Conservation (phyloP, 2,329 filamentous ascomycete genomes). For the Botrytis medusae region DNA sequence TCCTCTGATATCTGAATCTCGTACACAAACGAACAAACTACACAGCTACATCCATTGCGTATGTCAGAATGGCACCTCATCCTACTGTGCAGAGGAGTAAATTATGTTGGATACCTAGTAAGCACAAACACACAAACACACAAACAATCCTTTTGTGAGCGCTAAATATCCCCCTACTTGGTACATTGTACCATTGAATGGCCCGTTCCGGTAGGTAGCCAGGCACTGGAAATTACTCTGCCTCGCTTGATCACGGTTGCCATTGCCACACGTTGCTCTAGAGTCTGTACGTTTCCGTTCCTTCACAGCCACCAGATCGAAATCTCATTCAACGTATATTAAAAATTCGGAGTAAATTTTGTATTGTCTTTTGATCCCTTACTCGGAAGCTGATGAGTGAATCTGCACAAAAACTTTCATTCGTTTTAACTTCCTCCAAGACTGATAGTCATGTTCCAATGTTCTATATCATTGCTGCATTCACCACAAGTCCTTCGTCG, state of each 20-base stretch:
- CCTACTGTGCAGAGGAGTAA: neutral
- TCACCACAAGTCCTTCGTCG: neutral
- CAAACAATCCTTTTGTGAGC: neutral
- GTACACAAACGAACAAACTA: neutral
- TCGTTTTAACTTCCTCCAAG: neutral
- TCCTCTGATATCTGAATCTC: neutral
- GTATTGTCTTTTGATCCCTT: neutral
- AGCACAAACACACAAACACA: too few relatives aligned
- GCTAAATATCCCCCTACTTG: neutral
- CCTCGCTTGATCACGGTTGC: neutral
- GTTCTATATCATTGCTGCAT: neutral
- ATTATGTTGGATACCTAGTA: neutral
- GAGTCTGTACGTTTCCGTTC: neutral
- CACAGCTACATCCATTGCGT: neutral
- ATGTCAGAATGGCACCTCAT: neutral
- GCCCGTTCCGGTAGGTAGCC: neutral
- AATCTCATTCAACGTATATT: neutral
- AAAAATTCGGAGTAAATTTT: neutral
- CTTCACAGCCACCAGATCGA: neutral
- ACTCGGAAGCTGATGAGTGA: neutral
- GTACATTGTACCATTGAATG: neutral
- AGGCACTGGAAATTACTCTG: neutral
- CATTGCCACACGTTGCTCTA: neutral
- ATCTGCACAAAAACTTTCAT: neutral
- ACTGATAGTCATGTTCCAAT: neutral